Evolutionary conservation across 768 basidiomycete genomes (phyloP), one percentile per base, ranked within the genome.

Genomic region (Pholiota microspora): DNA sequence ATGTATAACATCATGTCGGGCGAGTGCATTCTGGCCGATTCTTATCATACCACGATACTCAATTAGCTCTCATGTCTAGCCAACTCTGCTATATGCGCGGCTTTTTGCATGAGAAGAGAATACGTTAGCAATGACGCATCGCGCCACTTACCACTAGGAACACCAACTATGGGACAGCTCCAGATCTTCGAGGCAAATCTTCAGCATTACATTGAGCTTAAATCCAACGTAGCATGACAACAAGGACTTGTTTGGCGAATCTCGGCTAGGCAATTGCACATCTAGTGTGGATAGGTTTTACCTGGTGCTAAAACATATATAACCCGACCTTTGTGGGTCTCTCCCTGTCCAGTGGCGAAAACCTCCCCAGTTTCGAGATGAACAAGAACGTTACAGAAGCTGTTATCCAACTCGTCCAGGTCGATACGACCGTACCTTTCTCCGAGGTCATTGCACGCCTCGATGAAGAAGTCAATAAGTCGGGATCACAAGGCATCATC

Each of bases 391-490:
- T 29, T 28, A 27, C 51, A 28, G 38, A 51, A 28, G 21, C 27
- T 51, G 67, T 68, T 2, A 70, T 72, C 27, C 71, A 77, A 52
- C 66, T 77, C 6, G 69, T 82, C 55, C 74, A 73, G 2, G 73
- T 73, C 50, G 71, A 76, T 10, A 78, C 78, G 0, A 61, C 69
- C 4, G 60, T 78, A 0, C 64, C 75, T 0, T 69, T 73, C 50
- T 48, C 64, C 2, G 72, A 77, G 42, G 77, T 82, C n/a, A 63
- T 73, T 23, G 60, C 72, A 7, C 75, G 78, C 15, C 69, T 83
- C 5, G 76, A 81, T 50, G 49, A 51, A 6, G 73, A 73, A 38
- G 57, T 78, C 28, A 78, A 74, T 60, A 78, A 75, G 59, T 59
- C 64, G n/a, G 64, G 62, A 2, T 71, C 73, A 7, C 58, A 59